Evolutionary conservation across 2,329 filamentous ascomycete genomes (phyloP), one percentile per base, ranked within the genome.

Genomic region (Colletotrichum higginsianum): DNA sequence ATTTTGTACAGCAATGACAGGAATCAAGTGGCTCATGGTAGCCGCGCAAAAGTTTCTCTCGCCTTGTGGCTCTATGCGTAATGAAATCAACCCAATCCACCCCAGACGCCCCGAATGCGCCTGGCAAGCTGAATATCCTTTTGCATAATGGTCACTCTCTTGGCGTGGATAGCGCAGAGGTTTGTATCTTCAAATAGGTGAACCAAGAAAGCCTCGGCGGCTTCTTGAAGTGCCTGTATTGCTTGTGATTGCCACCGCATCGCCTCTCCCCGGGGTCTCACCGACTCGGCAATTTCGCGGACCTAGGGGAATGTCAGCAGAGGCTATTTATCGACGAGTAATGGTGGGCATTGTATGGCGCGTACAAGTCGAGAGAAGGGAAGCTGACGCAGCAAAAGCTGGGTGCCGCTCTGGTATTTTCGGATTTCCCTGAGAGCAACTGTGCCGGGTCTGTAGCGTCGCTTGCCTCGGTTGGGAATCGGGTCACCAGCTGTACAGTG

Each of bases 161-260:
- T 98, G 73, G 96, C 96, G 84, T 98, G 96, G 77, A 98, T 95
- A 74, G 96, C 96, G 84, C 96, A 98, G 52, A 98, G 89, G 84
- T 98, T 98, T 75, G 94, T 94, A 83, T 97, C 94, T 81, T 98
- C 95, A 79, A 98, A 98, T n/a, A 98, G 86, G 80, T 97, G 95
- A 71, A 98, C 93, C 76, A 98, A 88, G 83, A 97, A 98, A 6
- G 96, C 96, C 85, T 98, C 96, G n/a, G 95, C 91, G 16, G 96
- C 94, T 86, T 98, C 96, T 84, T 98, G 96, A 3, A 98, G 88
- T 15, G 96, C 96, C 79, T 93, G 91, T 78, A 98, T 96, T 62
- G 96, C 96, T 78, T 97, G 96, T 65, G 94, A 97, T 85, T 98
- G 96, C 95, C 96, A 99, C 76, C 96, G 91, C 82, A 98, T 90